Percentiles rank a stretch among this genome's conserved stretches.
These are phyloP conservation scores for Pyrenophora teres DNA, from an alignment of 2,329 filamentous ascomycete genomes.

Conservation along the genomic window DNA sequence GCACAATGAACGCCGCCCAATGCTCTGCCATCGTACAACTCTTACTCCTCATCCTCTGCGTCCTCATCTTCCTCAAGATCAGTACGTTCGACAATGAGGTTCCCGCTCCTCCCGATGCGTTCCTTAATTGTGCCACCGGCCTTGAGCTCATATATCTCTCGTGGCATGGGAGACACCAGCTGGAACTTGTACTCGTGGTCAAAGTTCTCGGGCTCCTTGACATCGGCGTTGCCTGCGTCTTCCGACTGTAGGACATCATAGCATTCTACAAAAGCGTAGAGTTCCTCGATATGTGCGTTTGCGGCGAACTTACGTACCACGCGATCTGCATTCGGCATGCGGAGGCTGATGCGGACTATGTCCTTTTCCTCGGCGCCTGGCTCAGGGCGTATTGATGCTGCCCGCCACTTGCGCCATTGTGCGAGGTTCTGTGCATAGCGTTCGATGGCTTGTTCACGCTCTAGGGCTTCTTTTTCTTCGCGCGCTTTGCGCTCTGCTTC, in stretches of 20 bases:
- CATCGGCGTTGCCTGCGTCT: conserved; percentile 39
- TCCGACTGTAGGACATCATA: conserved; percentile 65
- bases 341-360: conserved; percentile 71
- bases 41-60: conserved; percentile 33
- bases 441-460: conserved; percentile 66
- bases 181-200: conserved; percentile 83
- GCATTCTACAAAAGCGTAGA: conserved; percentile 97
- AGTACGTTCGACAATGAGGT: conserved; percentile 82
- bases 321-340: conserved; percentile 69
- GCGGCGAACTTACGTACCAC: conserved; percentile 76
- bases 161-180: conserved; percentile 83
- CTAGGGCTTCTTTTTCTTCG: conserved; percentile 68
- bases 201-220: conserved; percentile 67
- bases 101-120: conserved; percentile 80
- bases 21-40: background rate
- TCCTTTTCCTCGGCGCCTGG: conserved; percentile 68
- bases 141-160: conserved; percentile 76
- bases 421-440: conserved; percentile 59
- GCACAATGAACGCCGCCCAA: conserved; percentile 1
- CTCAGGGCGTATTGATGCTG: conserved; percentile 68
- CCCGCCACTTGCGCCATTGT: conserved; percentile 84
- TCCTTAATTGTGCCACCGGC: conserved; percentile 68
- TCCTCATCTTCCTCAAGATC: conserved; percentile 61
- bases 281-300: conserved; percentile 76
- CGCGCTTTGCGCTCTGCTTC: conserved; percentile 69